Base-by-base conservation (phyloP, 208 protist genomes). In the Leishmania gerbilli region DNA sequence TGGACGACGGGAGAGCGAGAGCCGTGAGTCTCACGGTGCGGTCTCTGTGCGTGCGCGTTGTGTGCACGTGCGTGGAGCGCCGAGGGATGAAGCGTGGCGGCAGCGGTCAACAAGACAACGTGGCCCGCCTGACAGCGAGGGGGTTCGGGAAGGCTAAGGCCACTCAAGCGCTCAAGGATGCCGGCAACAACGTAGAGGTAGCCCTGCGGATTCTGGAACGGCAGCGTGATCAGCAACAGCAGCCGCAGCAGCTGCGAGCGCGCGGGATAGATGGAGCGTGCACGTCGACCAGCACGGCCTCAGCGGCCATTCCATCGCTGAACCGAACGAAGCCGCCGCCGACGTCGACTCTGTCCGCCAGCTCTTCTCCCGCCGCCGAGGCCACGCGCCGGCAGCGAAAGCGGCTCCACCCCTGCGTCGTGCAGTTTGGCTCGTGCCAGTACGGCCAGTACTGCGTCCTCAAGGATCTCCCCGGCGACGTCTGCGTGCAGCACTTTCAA, bases 401-500 rank as follows among this genome's bases (percentile, higher is more conserved):
- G 55, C 79, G 55, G 34, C 74, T 42, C 37, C 94, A 97, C 77
- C 94, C 94, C 1, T 97, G 94, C 72, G 85, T 96, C 34, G 91
- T 92, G 37, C 92, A 95, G 82, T 92, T 91, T 80, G 93, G 93
- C 68, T 86, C 34, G 8, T 97, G 94, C 76, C 58, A 79, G 74
- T 96, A 81, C 76, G 94, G 94, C 13, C 65, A 92, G n/a, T 56
- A 64, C 51, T 97, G 94, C 62, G 62, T 77, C 7, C 81, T 97
- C 37, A 87, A 82, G 53, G 85, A 95, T 69, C 87, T 87, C 53
- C 94, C 94, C 1, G 91, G 90, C 9, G 88, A 97, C 76, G 83
- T 85, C 15, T 97, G 94, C 79, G 93, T 97, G 42, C 86, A 94
- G 53, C 85, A 97, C 84, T 89, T 90, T 55, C 85, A 87, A n/a